phyloP scores from a whole-genome alignment of 1,284 basidiomycete genomes.

The Marasmius sp. region DNA sequence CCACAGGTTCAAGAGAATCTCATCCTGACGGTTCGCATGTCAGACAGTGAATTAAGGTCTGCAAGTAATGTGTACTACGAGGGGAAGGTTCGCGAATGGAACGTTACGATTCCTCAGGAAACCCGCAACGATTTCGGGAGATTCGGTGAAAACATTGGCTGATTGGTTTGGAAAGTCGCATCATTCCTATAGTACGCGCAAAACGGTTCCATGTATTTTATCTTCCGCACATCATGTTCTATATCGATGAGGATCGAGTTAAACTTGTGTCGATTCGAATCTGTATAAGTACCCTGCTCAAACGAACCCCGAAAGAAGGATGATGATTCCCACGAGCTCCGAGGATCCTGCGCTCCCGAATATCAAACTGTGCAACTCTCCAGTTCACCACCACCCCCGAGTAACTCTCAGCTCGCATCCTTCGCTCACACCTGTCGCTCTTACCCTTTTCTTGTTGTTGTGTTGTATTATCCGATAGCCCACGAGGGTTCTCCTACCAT shows the following conservation, averaged over 20 bases:
- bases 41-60: background rate
- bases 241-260: background rate
- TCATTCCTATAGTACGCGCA: background rate
- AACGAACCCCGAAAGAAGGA: too few species aligned
- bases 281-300: too few species aligned
- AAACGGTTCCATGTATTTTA: background rate
- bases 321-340: too few species aligned
- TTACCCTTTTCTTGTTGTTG: too few species aligned
- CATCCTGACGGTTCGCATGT: background rate
- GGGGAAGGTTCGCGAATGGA: background rate
- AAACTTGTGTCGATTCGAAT: background rate
- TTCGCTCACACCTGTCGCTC: background rate
- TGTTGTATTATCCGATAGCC: too few species aligned
- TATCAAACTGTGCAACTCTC: background rate
- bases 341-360: too few species aligned
- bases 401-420: background rate
- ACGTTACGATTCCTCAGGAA: constrained; percentile 1
- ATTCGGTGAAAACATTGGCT: background rate
- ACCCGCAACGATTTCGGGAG: background rate
- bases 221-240: background rate
- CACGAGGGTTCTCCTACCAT: background rate
- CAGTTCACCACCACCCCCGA: background rate
- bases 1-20: constrained; percentile 11
- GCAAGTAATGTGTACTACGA: background rate
- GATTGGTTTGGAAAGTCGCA: background rate